These are phyloP conservation scores for Mytilinidion resinicola DNA, from an alignment of 495 filamentous ascomycete genomes.

Conservation along the genomic window DNA sequence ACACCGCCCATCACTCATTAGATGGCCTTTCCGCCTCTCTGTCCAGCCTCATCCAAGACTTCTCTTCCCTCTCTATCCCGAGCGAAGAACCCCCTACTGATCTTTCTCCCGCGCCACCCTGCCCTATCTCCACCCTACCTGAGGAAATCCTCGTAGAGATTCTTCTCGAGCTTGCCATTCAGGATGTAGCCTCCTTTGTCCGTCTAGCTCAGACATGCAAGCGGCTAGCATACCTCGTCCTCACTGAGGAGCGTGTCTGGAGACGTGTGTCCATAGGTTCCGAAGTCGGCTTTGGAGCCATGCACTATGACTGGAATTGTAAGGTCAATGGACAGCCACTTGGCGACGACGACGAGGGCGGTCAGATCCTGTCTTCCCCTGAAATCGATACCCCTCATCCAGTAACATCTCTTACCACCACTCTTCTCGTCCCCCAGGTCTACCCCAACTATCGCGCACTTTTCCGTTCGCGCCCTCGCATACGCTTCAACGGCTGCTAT, in stretches of 20 bases:
- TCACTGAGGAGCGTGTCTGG: slow-evolving; percentile 87
- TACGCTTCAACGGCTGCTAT: slow-evolving; percentile 92
- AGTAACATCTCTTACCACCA: slow-evolving; percentile 19
- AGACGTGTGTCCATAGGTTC: slow-evolving; percentile 60
- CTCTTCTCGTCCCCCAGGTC: slow-evolving; percentile 41
- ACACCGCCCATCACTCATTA: slow-evolving; percentile 52
- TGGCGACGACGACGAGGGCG: slow-evolving; percentile 23
- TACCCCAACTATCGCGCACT: slow-evolving; percentile 50
- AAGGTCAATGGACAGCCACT: slow-evolving; percentile 42
- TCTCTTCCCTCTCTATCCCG: slow-evolving; percentile 59
- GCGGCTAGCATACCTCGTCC: slow-evolving; percentile 74
- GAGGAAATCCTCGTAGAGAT: slow-evolving; percentile 77
- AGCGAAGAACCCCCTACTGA: slow-evolving; percentile 54
- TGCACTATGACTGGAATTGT: slow-evolving; percentile 74
- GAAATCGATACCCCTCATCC: neutral
- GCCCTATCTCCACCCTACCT: slow-evolving; percentile 70
- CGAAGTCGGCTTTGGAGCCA: slow-evolving; percentile 72
- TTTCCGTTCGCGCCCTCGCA: slow-evolving; percentile 73
- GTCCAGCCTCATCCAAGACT: slow-evolving; percentile 67
- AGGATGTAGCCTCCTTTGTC: slow-evolving; percentile 72
- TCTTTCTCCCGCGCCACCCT: slow-evolving; percentile 61
- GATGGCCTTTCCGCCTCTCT: slow-evolving; percentile 48
- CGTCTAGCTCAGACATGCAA: slow-evolving; percentile 82
- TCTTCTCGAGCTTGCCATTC: slow-evolving; percentile 59
- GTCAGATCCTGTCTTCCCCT: slow-evolving; percentile 5